Evolutionary conservation across 768 basidiomycete genomes (phyloP).

Genomic region (Inosperma sp.): DNA sequence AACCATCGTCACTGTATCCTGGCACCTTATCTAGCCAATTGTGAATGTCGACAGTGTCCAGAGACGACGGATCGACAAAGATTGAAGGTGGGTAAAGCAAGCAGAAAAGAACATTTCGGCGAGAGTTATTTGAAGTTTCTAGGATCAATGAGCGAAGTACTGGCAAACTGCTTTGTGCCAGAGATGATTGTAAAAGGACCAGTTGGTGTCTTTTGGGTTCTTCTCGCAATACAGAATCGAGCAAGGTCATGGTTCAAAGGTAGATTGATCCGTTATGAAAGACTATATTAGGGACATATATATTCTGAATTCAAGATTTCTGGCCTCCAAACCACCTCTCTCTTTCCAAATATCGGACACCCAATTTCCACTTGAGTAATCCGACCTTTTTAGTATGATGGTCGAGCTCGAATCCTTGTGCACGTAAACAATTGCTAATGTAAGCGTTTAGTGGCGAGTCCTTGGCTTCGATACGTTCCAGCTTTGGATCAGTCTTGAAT

Average conservation of each 20-base stretch:
- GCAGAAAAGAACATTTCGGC: slow-evolving; percentile 46
- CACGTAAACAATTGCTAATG: slow-evolving; percentile 39
- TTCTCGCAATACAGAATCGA: slow-evolving; percentile 20
- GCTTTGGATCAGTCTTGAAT: slow-evolving; percentile 42
- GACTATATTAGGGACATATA: slow-evolving; percentile 8
- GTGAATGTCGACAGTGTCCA: slow-evolving; percentile 38
- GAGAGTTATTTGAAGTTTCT: slow-evolving; percentile 16
- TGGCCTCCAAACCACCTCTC: slow-evolving; percentile 39
- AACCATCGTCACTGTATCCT: slow-evolving; percentile 41
- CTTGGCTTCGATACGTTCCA: slow-evolving; percentile 43
- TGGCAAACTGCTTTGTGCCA: slow-evolving; percentile 53
- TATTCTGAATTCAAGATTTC: neutral
- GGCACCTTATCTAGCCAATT: slow-evolving; percentile 51
- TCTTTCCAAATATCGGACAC: slow-evolving; percentile 40
- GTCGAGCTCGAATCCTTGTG: slow-evolving; percentile 47
- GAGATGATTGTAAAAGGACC: slow-evolving; percentile 55
- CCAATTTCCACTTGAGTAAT: slow-evolving; percentile 53
- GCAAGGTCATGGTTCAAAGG: slow-evolving; percentile 19
- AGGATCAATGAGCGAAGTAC: slow-evolving; percentile 46
- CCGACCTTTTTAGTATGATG: slow-evolving; percentile 45
- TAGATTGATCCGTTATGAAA: neutral
- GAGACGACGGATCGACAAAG: slow-evolving; percentile 27
- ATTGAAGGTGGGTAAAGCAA: slow-evolving; percentile 51
- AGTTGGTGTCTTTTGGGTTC: slow-evolving; percentile 35
- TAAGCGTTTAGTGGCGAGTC: slow-evolving; percentile 54